Evolutionary conservation across 2,329 filamentous ascomycete genomes (phyloP), one percentile per base, ranked within the genome.

Genomic region (Diplodia scrobiculata): DNA sequence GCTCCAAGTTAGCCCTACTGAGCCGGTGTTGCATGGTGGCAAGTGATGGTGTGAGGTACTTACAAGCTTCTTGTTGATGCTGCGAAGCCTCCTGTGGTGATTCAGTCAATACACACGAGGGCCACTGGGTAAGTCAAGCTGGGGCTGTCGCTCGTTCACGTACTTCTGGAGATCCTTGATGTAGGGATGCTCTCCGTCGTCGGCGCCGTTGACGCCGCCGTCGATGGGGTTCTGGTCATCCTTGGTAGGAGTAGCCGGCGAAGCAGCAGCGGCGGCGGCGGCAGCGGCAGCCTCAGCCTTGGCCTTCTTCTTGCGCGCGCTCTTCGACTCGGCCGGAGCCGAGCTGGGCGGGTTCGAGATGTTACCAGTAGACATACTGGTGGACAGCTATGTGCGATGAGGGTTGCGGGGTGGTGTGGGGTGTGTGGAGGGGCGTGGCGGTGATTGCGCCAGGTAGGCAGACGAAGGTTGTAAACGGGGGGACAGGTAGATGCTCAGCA

Each of bases 31-130:
- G 32, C 7, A 6, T 25, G 7, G 19, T 19, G 17, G 19, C 5
- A 66, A 9, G 54, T n/a, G 21, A 34, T 51, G 38, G 27, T n/a
- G 38, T 50, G 51, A 58, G 5, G 19, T 32, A 82, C 90, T 81
- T 80, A 96, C 91, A 73, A 98, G 88, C 82, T 97, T 97, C 86
- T 97, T 98, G 83, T 88, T 90, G 74, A 95, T 82, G 79, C 95
- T 96, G 75, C 94, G 92, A 73, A 97, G 91, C 79, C 87, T 92
- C 84, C 92, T 97, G 68, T 50, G 27, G 34, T 10, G 9, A 19
- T 5, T 17, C 13, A n/a, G 14, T 66, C 11, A 66, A 38, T 27
- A 25, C 27, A 21, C 5, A 29, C 10, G 34, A 36, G 7, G 10
- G 27, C 9, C 6, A 63, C 48, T 54, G 34, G 5, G 1, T n/a